phyloP scores from a whole-genome alignment of 2,329 filamentous ascomycete species.

The Ophiostoma sp. region DNA sequence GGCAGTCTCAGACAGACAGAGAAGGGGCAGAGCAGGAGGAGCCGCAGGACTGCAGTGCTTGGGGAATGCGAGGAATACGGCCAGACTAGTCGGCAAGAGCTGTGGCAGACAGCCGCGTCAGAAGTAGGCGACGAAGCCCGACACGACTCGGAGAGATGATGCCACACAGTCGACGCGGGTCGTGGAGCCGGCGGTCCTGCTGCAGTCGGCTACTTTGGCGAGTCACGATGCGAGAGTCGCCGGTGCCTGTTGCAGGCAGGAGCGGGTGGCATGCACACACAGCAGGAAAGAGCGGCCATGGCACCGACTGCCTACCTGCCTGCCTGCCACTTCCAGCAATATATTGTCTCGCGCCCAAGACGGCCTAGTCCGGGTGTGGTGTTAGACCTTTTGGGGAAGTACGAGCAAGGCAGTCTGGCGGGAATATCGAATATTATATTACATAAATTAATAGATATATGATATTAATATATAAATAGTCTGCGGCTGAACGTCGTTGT shows the following conservation, averaged over 20 bases:
- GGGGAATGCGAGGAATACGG: constrained; percentile 14
- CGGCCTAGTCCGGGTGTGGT: background rate
- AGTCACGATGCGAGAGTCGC: constrained; percentile 1
- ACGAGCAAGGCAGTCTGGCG: background rate
- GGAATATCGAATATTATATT: too few species aligned
- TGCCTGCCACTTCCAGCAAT: background rate
- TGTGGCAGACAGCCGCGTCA: constrained; percentile 1
- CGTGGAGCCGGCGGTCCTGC: too few species aligned
- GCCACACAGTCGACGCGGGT: background rate
- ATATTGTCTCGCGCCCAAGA: constrained; percentile 7
- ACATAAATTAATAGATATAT: background rate
- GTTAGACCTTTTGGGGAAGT: constrained; percentile 7
- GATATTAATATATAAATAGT: background rate
- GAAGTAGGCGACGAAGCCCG: background rate
- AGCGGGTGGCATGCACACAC: background rate
- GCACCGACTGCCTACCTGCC: background rate
- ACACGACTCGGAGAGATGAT: background rate
- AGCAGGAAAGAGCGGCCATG: too few species aligned
- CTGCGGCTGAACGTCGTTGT: background rate
- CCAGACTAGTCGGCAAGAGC: background rate
- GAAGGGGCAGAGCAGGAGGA: background rate
- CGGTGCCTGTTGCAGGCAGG: background rate
- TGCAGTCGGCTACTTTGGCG: background rate
- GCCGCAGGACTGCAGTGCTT: too few species aligned
- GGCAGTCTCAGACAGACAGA: background rate